Conservation (phyloP, 805 yeast genomes). For the Yarrowia osloensis region DNA sequence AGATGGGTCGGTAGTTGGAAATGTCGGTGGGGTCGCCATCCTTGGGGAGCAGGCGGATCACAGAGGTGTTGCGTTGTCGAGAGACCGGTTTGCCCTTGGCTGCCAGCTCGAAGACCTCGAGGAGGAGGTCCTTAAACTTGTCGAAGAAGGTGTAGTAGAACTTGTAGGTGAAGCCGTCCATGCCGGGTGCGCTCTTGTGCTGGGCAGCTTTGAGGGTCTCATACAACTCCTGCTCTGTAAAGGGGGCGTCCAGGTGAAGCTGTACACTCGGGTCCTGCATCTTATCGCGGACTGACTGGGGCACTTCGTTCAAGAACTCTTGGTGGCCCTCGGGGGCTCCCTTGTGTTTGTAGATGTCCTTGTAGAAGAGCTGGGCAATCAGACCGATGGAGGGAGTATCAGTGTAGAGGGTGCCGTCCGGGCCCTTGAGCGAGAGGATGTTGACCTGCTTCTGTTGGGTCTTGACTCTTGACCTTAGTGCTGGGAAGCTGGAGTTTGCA, state of each 20-base stretch:
- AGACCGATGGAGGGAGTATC: background rate
- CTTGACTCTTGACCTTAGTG: background rate
- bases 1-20: background rate
- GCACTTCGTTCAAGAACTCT: background rate
- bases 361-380: background rate
- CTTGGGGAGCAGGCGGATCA: too few species aligned
- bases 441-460: background rate
- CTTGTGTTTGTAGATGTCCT: background rate
- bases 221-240: too few species aligned
- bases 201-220: too few species aligned
- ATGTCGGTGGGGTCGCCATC: background rate
- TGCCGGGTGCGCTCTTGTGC: too few species aligned
- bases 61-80: too few species aligned
- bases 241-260: background rate
- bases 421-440: background rate
- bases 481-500: background rate
- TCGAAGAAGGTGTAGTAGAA: too few species aligned
- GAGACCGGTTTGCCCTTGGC: too few species aligned
- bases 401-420: background rate
- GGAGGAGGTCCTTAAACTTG: too few species aligned
- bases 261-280: background rate
- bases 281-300: background rate
- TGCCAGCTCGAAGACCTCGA: too few species aligned
- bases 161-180: too few species aligned
- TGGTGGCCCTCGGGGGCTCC: background rate